These are phyloP conservation scores for Tetrapisispora pingtungensis DNA, from an alignment of 805 yeast species.

Conservation along the genomic window DNA sequence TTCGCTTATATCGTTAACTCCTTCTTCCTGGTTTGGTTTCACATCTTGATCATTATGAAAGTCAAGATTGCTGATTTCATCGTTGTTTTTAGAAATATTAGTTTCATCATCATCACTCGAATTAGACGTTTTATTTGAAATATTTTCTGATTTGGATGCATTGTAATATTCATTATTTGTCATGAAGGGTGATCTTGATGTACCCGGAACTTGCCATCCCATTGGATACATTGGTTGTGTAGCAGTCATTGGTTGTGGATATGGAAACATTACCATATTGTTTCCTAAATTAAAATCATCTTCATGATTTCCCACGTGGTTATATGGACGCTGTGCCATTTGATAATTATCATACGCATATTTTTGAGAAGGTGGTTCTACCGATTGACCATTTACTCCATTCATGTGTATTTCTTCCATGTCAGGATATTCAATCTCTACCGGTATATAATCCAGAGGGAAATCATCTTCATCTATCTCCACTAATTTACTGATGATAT, in stretches of 20 bases:
- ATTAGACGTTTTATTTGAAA: not conserved
- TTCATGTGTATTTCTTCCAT: constrained; percentile 8
- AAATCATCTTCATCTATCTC: constrained; percentile 47
- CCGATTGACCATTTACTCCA: constrained; percentile 4
- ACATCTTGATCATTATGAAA: not conserved
- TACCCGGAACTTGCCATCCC: constrained; percentile 1
- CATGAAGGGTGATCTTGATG: constrained; percentile 1
- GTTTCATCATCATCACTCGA: not conserved
- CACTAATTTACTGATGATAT: not conserved
- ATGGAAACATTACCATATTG: not conserved
- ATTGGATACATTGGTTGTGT: constrained; percentile 1
- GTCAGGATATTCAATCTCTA: constrained; percentile 30
- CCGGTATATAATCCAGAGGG: constrained; percentile 59
- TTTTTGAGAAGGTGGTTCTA: constrained; percentile 5
- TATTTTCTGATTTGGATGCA: not conserved
- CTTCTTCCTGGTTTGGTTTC: not conserved
- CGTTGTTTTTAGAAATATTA: not conserved
- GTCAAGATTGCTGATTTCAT: not conserved
- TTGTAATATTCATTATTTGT: constrained; percentile 1
- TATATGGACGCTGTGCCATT: constrained; percentile 4
- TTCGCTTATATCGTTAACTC: too few relatives aligned
- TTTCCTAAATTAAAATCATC: constrained; percentile 9
- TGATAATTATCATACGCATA: not conserved
- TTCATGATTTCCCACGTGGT: constrained; percentile 3
- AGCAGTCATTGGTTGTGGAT: not conserved